Evolutionary conservation across 208 protist genomes (phyloP).

Genomic region (Paratrypanosoma confusum): DNA sequence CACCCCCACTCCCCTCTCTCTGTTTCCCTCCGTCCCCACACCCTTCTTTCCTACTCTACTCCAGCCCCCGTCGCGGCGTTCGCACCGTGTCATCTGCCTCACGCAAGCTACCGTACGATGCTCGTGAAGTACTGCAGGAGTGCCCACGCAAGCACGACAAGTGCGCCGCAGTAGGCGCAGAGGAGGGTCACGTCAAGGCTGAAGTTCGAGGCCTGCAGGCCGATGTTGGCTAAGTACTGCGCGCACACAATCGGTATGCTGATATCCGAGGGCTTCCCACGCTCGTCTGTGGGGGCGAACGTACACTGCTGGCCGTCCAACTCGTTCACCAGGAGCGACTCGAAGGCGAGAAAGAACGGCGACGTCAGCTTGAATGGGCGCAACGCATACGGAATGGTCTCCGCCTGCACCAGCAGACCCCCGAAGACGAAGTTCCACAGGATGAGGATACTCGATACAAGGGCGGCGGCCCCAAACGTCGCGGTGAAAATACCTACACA

Average conservation of each 20-base stretch:
- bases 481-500: conserved; percentile 69
- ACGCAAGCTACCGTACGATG: conserved; percentile 27
- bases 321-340: conserved; percentile 88
- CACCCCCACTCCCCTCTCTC: too few relatives aligned
- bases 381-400: conserved; percentile 63
- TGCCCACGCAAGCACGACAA: conserved; percentile 44
- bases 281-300: conserved; percentile 73
- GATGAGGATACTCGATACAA: conserved; percentile 80
- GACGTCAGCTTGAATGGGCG: conserved; percentile 57
- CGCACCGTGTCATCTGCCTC: neutral
- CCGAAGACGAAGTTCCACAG: conserved; percentile 90
- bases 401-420: conserved; percentile 73
- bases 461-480: conserved; percentile 66
- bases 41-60: neutral
- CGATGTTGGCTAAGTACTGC: conserved; percentile 82
- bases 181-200: conserved; percentile 71
- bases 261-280: conserved; percentile 38
- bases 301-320: conserved; percentile 70
- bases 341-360: conserved; percentile 86
- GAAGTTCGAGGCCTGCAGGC: conserved; percentile 56
- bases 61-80: too few relatives aligned
- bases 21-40: neutral
- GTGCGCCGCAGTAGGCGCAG: conserved; percentile 37
- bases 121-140: conserved; percentile 52
- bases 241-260: conserved; percentile 72